Percentiles rank a stretch among this genome's conserved stretches.
These are phyloP conservation scores for Polysphondylium violaceum DNA, from an alignment of 78 protist genomes.

Conservation along the genomic window DNA sequence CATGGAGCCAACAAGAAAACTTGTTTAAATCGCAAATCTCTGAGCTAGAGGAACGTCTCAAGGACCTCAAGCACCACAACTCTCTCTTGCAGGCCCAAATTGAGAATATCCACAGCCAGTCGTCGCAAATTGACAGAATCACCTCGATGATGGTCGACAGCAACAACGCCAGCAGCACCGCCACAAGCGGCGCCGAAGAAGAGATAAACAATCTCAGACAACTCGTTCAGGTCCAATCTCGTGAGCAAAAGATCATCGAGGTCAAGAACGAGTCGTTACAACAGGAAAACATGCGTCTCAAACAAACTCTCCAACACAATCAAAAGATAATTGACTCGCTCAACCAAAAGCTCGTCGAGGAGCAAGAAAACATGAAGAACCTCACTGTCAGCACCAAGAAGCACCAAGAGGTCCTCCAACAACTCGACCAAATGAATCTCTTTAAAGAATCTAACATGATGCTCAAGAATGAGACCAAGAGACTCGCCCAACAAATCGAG, in stretches of 20 bases:
- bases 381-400: slow-evolving; percentile 33
- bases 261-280: slow-evolving; percentile 37
- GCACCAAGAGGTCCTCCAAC: slow-evolving; percentile 60
- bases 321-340: slow-evolving; percentile 52
- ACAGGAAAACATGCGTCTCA: slow-evolving; percentile 57
- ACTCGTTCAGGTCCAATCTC: slow-evolving; percentile 35
- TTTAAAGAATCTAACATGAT: slow-evolving; percentile 62
- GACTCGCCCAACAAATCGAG: not conserved
- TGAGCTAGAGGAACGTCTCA: slow-evolving; percentile 60
- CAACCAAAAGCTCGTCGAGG: not conserved
- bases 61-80: slow-evolving; percentile 66
- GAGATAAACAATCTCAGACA: not conserved
- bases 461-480: slow-evolving; percentile 60
- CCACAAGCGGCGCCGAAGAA: not conserved
- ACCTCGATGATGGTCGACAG: not conserved
- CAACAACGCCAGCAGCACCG: not conserved
- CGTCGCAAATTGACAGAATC: slow-evolving; percentile 42
- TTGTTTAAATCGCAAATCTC: slow-evolving; percentile 16
- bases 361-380: slow-evolving; percentile 59
- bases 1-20: slow-evolving; percentile 55
- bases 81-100: slow-evolving; percentile 39
- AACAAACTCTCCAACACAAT: slow-evolving; percentile 2
- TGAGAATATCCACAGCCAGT: slow-evolving; percentile 22
- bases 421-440: slow-evolving; percentile 74
- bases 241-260: slow-evolving; percentile 74